Evolutionary conservation across 768 basidiomycete species (phyloP).

Genomic region (Roridomyces roridus): DNA sequence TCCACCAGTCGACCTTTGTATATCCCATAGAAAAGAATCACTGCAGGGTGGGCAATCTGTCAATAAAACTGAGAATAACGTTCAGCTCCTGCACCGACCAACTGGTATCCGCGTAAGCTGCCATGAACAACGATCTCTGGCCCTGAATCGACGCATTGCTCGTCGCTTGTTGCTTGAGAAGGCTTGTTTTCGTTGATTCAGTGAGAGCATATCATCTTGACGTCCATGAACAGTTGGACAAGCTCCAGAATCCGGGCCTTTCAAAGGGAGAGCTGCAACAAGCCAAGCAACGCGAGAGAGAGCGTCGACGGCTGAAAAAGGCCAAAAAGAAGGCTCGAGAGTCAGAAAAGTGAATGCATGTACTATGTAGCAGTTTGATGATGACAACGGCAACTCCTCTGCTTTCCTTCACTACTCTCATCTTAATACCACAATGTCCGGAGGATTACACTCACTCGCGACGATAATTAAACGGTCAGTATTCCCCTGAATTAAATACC

Average conservation of each 20-base stretch:
- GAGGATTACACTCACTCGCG: conserved; percentile 74
- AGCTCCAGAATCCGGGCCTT: conserved; percentile 74
- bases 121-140: conserved; percentile 87
- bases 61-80: conserved; percentile 93
- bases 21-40: conserved; percentile 33
- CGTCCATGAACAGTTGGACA: conserved; percentile 62
- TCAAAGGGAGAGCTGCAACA: conserved; percentile 71
- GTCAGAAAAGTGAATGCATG: not conserved
- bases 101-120: conserved; percentile 87
- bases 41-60: conserved; percentile 89
- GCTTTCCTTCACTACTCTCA: not conserved
- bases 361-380: too few relatives aligned
- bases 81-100: conserved; percentile 88
- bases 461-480: conserved; percentile 84
- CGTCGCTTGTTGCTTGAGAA: conserved; percentile 77
- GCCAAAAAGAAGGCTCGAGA: conserved; percentile 63
- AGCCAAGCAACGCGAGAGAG: conserved; percentile 79
- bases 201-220: conserved; percentile 26
- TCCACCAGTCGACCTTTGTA: conserved; percentile 26
- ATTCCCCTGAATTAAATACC: conserved; percentile 6
- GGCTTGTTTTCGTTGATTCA: conserved; percentile 51
- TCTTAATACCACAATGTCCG: conserved; percentile 39
- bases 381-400: too few relatives aligned
- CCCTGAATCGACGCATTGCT: conserved; percentile 80
- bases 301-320: conserved; percentile 78